Evolutionary conservation across 345 rosid genomes (phyloP).

Genomic region (Populus davidiana): DNA sequence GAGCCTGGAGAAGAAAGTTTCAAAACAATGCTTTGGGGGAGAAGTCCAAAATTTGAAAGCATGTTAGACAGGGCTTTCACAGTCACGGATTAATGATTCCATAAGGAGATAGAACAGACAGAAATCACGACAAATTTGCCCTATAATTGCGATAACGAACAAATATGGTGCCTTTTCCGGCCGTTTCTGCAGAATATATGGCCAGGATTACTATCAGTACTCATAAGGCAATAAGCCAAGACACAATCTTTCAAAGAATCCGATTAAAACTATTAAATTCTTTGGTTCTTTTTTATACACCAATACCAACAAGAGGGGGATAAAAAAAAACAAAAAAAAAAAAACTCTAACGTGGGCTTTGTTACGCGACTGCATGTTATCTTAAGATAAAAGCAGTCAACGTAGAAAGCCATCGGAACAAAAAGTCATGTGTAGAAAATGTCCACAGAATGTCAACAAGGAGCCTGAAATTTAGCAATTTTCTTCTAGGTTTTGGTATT

Average conservation of each 20-base stretch:
- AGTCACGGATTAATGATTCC: slow-evolving; percentile 38
- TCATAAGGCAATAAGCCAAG: not conserved
- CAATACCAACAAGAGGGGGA: not conserved
- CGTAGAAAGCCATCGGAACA: not conserved
- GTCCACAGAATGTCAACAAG: slow-evolving; percentile 20
- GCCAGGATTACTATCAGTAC: slow-evolving; percentile 15
- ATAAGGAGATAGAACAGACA: slow-evolving; percentile 22
- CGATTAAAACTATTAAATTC: not conserved
- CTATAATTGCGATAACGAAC: slow-evolving; percentile 28
- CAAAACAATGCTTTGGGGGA: not conserved
- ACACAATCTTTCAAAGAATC: slow-evolving; percentile 4
- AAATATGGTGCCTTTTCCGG: slow-evolving; percentile 4
- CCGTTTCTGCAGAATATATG: slow-evolving; percentile 6
- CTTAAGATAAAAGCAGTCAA: slow-evolving; percentile 4
- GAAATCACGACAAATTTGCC: slow-evolving; percentile 31
- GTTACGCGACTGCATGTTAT: not conserved
- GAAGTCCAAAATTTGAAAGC: not conserved
- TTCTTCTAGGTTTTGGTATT: not conserved
- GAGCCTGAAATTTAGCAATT: slow-evolving; percentile 20
- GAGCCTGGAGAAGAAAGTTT: not conserved
- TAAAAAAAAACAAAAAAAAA: not conserved
- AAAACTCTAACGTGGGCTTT: not conserved
- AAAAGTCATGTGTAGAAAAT: not conserved
- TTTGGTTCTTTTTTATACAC: not conserved
- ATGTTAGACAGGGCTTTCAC: not conserved